Evolutionary conservation across 176 grass and related monocot species (phyloP).

Genomic region (Triticum aestivum): DNA sequence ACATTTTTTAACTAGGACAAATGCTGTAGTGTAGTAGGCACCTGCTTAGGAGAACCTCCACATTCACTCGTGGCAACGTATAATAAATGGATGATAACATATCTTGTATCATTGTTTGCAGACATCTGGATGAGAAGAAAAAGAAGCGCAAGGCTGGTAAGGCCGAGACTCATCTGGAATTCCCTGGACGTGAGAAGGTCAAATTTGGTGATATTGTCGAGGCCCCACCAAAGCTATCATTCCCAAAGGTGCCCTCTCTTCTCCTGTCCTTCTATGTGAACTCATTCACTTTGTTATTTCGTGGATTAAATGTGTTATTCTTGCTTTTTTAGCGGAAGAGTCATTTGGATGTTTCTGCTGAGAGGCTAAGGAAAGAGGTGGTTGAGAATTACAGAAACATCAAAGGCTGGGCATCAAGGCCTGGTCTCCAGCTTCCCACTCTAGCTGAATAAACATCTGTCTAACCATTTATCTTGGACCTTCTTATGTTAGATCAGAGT

Average conservation of each 20-base stretch:
- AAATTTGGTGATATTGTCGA: slow-evolving; percentile 88
- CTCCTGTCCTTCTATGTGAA: not conserved
- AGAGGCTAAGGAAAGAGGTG: slow-evolving; percentile 69
- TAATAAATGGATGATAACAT: not conserved
- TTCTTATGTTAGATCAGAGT: slow-evolving; percentile 21
- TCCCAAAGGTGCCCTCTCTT: slow-evolving; percentile 67
- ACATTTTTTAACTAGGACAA: not conserved
- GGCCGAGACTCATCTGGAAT: slow-evolving; percentile 43
- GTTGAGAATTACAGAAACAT: slow-evolving; percentile 88
- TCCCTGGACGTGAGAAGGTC: slow-evolving; percentile 75
- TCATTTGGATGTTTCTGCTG: slow-evolving; percentile 54
- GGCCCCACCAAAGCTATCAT: slow-evolving; percentile 79
- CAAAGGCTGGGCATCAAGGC: slow-evolving; percentile 79
- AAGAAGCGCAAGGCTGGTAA: slow-evolving; percentile 74
- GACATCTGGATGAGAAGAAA: slow-evolving; percentile 86
- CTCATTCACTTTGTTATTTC: not conserved
- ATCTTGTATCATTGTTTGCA: slow-evolving; percentile 9
- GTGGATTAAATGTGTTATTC: slow-evolving; percentile 1
- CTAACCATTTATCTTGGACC: slow-evolving; percentile 25
- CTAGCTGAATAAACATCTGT: slow-evolving; percentile 40
- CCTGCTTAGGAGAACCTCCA: not conserved
- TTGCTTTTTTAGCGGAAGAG: slow-evolving; percentile 52
- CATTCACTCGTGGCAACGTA: not conserved
- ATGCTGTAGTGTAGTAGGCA: not conserved
- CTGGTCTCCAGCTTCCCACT: slow-evolving; percentile 67